A percentile compares a stretch with the other conserved stretches of the same genome.
Conservation (phyloP, 2,329 filamentous ascomycete genomes). For the Cercospora sp. region DNA sequence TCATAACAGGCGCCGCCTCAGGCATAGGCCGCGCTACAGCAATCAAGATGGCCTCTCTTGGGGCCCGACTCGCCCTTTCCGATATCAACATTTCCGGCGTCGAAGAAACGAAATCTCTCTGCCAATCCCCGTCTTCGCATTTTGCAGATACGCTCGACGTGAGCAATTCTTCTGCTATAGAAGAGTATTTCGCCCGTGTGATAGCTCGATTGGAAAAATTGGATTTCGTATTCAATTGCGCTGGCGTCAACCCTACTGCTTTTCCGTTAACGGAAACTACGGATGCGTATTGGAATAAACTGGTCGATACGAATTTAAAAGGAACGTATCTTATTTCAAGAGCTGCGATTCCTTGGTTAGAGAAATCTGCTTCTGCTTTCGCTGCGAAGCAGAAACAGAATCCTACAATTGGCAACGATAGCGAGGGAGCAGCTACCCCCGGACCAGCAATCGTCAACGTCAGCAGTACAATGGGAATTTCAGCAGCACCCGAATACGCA, state of each 20-base stretch:
- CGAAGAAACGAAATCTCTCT: conserved; percentile 29
- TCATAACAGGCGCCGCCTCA: conserved; percentile 37
- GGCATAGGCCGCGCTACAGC: conserved; percentile 49
- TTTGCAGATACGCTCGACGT: conserved; percentile 35
- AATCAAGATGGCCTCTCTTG: conserved; percentile 46
- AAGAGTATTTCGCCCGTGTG: conserved; percentile 28
- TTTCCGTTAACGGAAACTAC: conserved; percentile 39
- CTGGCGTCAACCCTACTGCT: conserved; percentile 41
- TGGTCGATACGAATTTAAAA: conserved; percentile 45
- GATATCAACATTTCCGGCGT: conserved; percentile 42
- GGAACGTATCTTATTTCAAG: conserved; percentile 45
- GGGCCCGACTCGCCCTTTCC: conserved; percentile 45
- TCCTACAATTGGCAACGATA: too few species aligned
- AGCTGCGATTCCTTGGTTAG: conserved; percentile 42
- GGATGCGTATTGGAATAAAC: conserved; percentile 47
- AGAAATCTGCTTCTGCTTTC: conserved; percentile 6
- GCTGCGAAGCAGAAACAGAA: neutral
- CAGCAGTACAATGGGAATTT: conserved; percentile 43
- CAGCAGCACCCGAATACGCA: conserved; percentile 40
- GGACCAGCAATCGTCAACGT: conserved; percentile 43
- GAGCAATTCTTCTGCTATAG: conserved; percentile 28
- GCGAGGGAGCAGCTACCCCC: neutral
- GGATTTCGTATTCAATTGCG: conserved; percentile 46
- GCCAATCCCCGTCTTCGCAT: conserved; percentile 14
- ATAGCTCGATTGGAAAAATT: conserved; percentile 33